Conservation (phyloP, 169 alveolate species). For the Babesia gibsoni region DNA sequence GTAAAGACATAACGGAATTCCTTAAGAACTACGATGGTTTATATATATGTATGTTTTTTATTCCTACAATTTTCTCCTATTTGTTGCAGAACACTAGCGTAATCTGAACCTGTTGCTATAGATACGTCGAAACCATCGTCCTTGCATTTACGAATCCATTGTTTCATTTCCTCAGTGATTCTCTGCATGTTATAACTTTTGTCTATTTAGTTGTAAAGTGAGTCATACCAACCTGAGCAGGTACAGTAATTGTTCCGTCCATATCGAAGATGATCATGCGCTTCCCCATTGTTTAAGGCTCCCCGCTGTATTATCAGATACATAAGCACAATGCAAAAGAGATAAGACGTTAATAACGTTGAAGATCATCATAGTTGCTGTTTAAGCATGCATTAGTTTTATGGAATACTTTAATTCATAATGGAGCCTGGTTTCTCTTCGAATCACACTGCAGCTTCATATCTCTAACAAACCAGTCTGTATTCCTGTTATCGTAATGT, state of each 20-base stretch:
- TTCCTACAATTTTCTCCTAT: slow-evolving; percentile 28
- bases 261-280: slow-evolving; percentile 35
- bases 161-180: slow-evolving; percentile 34
- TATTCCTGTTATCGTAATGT: too few species aligned
- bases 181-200: not conserved
- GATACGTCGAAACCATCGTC: slow-evolving; percentile 26
- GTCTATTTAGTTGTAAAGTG: not conserved
- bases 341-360: slow-evolving; percentile 1
- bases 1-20: slow-evolving; percentile 21
- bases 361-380: too few species aligned
- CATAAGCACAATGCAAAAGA: not conserved
- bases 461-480: too few species aligned
- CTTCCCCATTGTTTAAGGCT: not conserved
- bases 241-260: slow-evolving; percentile 54
- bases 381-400: too few species aligned
- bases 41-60: not conserved
- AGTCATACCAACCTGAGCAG: slow-evolving; percentile 24
- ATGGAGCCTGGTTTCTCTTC: too few species aligned
- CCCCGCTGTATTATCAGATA: slow-evolving; percentile 4
- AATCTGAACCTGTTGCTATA: slow-evolving; percentile 50
- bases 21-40: slow-evolving; percentile 14
- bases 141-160: slow-evolving; percentile 4
- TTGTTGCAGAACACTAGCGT: slow-evolving; percentile 13
- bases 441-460: too few species aligned
- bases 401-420: too few species aligned